Percentiles rank a stretch among this genome's conserved stretches.
Evolutionary conservation across 2,329 filamentous ascomycete genomes (phyloP).

Genomic region (Podosphaera aphanis): DNA sequence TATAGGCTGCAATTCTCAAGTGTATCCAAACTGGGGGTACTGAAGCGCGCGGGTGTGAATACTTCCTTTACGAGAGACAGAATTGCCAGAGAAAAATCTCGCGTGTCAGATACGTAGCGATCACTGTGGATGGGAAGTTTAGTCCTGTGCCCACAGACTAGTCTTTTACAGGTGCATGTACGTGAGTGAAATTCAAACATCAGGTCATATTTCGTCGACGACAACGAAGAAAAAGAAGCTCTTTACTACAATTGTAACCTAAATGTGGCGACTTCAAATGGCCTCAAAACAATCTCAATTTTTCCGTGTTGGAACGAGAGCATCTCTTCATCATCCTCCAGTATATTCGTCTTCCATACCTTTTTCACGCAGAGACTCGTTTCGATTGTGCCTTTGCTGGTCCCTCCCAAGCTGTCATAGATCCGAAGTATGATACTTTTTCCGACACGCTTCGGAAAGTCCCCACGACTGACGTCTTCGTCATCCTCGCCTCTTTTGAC

Average conservation of each 20-base stretch:
- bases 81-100: too few species aligned
- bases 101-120: too few species aligned
- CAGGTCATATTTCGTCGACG: too few species aligned
- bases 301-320: constrained; percentile 23
- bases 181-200: too few species aligned
- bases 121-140: too few species aligned
- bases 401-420: constrained; percentile 75
- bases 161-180: too few species aligned
- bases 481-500: constrained; percentile 88
- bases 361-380: constrained; percentile 48
- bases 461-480: constrained; percentile 42
- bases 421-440: constrained; percentile 63
- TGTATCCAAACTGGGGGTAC: too few species aligned
- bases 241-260: constrained; percentile 30
- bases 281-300: constrained; percentile 41
- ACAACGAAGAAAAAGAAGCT: too few species aligned
- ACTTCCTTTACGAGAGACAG: too few species aligned
- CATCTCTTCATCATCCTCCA: constrained; percentile 68
- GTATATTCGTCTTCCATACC: constrained; percentile 60
- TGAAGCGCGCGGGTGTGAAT: too few species aligned
- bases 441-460: constrained; percentile 41
- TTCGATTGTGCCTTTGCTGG: constrained; percentile 42
- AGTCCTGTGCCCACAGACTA: too few species aligned
- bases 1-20: too few species aligned
- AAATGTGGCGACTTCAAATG: constrained; percentile 73